These are phyloP conservation scores for Penicillium tannophilum DNA, from an alignment of 495 filamentous ascomycete genomes.

Conservation along the genomic window DNA sequence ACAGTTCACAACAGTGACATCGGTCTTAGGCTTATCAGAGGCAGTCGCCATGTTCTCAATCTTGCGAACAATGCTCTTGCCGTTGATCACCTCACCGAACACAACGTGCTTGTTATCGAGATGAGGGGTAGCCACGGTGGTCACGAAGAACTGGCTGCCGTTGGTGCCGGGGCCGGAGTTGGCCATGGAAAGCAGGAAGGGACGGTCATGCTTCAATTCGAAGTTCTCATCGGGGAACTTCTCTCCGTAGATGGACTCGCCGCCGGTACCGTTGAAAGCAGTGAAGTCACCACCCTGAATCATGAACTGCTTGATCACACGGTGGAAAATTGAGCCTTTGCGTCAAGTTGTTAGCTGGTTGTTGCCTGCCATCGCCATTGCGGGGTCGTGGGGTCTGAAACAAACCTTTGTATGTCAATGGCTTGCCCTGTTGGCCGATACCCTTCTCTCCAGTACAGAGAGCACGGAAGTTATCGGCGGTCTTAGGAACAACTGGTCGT, in stretches of 20 bases:
- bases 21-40: constrained; percentile 75
- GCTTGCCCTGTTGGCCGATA: constrained; percentile 81
- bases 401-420: constrained; percentile 66
- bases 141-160: constrained; percentile 97
- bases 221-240: constrained; percentile 99
- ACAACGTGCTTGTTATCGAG: constrained; percentile 90
- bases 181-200: constrained; percentile 95
- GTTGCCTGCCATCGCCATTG: neutral
- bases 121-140: constrained; percentile 89
- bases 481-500: constrained; percentile 78
- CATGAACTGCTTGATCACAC: constrained; percentile 99
- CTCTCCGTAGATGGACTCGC: constrained; percentile 96
- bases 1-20: constrained; percentile 80
- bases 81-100: constrained; percentile 66
- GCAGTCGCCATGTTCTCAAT: constrained; percentile 85
- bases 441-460: constrained; percentile 95
- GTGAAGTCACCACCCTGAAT: constrained; percentile 99
- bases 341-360: constrained; percentile 7
- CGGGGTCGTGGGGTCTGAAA: constrained; percentile 10
- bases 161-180: constrained; percentile 95
- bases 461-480: constrained; percentile 89
- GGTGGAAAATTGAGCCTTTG: constrained; percentile 83
- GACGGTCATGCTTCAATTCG: constrained; percentile 86
- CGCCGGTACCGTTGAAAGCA: constrained; percentile 90
- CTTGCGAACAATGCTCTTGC: constrained; percentile 87